A percentile compares a stretch with the other conserved stretches of the same genome.
Evolutionary conservation across 495 filamentous ascomycete species (phyloP).

Genomic region (Tuber melanosporum): DNA sequence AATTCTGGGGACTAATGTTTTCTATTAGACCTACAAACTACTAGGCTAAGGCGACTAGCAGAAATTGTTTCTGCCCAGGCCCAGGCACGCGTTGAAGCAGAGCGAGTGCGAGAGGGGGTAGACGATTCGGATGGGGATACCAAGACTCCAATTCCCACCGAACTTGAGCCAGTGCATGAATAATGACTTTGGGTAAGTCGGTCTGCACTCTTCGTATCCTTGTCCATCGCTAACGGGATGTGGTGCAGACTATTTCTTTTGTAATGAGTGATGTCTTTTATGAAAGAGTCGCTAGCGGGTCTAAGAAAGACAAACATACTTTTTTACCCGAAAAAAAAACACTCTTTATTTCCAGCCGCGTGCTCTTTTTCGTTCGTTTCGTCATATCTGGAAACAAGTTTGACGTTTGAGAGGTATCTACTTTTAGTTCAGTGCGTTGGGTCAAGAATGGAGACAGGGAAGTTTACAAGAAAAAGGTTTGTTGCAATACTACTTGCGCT

Average conservation of each 20-base stretch:
- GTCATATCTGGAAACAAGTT: conserved; percentile 25
- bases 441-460: conserved; percentile 5
- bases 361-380: conserved; percentile 30
- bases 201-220: not conserved
- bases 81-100: conserved; percentile 32
- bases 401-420: conserved; percentile 34
- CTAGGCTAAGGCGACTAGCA: conserved; percentile 83
- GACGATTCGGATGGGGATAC: conserved; percentile 13
- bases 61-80: conserved; percentile 97
- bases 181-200: conserved; percentile 14
- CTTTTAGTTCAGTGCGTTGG: conserved; percentile 20
- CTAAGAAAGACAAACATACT: conserved; percentile 24
- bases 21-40: conserved; percentile 72
- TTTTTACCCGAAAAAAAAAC: conserved; percentile 17
- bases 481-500: conserved; percentile 10
- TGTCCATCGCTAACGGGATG: not conserved
- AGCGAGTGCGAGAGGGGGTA: conserved; percentile 16
- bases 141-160: conserved; percentile 7
- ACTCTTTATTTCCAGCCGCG: conserved; percentile 17
- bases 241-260: conserved; percentile 18
- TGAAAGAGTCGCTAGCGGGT: conserved; percentile 23
- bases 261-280: conserved; percentile 34
- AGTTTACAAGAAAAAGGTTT: conserved; percentile 7
- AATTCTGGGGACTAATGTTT: conserved; percentile 42
- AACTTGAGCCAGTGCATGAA: conserved; percentile 34